phyloP scores from a whole-genome alignment of 129 eudicot species.

The Calendula officinalis region DNA sequence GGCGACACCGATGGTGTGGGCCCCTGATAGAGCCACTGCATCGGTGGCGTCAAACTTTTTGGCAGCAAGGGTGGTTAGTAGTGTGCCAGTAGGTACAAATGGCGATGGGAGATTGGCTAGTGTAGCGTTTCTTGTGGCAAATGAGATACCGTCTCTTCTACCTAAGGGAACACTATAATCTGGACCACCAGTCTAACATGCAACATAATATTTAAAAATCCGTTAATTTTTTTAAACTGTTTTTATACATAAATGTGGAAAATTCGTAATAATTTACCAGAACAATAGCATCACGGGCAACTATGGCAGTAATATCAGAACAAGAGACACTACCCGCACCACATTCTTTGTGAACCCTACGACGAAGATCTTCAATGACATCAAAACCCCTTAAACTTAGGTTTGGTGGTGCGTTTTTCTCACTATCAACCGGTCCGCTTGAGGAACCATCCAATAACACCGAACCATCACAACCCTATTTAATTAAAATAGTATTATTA shows the following conservation, averaged over 20 bases:
- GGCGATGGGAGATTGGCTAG: constrained; percentile 60
- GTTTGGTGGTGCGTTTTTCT: constrained; percentile 57
- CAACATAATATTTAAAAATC: not conserved
- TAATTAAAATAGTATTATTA: not conserved
- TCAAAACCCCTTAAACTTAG: constrained; percentile 52
- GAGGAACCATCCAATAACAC: constrained; percentile 68
- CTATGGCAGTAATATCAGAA: constrained; percentile 65
- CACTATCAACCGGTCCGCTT: constrained; percentile 56
- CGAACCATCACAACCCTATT: constrained; percentile 75
- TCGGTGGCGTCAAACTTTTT: constrained; percentile 50
- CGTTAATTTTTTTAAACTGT: not conserved
- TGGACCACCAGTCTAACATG: constrained; percentile 61
- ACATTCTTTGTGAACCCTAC: constrained; percentile 43
- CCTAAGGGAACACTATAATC: constrained; percentile 54
- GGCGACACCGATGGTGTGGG: constrained; percentile 63
- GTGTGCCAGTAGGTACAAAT: constrained; percentile 36
- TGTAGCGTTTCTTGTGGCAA: constrained; percentile 53
- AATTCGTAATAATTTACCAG: constrained; percentile 37
- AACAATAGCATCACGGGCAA: constrained; percentile 60
- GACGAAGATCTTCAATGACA: constrained; percentile 55
- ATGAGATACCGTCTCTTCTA: constrained; percentile 49
- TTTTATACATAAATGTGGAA: not conserved
- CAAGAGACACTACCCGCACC: constrained; percentile 53
- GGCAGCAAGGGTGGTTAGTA: constrained; percentile 37
- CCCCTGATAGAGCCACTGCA: constrained; percentile 70